phyloP scores from a whole-genome alignment of 2,329 filamentous ascomycete species.

The Aulographum hederae region DNA sequence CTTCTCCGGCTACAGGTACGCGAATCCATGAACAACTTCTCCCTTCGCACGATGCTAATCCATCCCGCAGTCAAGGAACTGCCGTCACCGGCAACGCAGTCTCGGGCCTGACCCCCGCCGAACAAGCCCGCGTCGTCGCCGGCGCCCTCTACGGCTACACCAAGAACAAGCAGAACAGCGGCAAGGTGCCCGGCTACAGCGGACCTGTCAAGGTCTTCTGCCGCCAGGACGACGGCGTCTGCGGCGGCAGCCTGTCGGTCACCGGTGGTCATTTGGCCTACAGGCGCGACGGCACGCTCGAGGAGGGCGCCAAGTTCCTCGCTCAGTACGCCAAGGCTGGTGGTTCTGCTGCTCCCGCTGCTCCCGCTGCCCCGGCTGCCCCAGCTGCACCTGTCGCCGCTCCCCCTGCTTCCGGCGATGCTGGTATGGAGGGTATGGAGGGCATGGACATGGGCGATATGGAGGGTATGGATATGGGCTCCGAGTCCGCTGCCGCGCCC shows the following conservation, averaged over 20 bases:
- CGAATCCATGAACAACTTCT: background rate
- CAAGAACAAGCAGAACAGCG: constrained; percentile 16
- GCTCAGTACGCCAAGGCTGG: background rate
- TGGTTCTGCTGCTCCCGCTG: no score
- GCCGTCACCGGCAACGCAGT: constrained; percentile 25
- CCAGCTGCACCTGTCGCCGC: no score
- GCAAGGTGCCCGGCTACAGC: constrained; percentile 14
- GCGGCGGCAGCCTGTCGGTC: constrained; percentile 9
- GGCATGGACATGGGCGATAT: no score
- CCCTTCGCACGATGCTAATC: background rate
- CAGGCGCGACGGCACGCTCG: constrained; percentile 1
- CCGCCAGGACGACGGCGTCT: constrained; percentile 11
- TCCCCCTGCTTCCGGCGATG: no score
- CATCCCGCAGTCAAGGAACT: constrained; percentile 21
- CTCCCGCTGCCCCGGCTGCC: no score
- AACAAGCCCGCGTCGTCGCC: constrained; percentile 16
- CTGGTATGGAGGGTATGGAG: no score
- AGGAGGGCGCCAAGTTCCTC: constrained; percentile 1
- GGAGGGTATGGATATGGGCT: no score
- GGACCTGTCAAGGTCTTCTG: constrained; percentile 11
- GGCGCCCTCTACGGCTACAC: constrained; percentile 27
- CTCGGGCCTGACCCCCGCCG: constrained; percentile 12
- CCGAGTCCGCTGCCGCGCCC: no score
- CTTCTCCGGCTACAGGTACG: background rate
- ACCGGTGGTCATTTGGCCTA: constrained; percentile 11